A percentile compares a stretch with the other conserved stretches of the same genome.
phyloP scores from a whole-genome alignment of 2,329 filamentous ascomycete species.

The Calonectria pseudoturangicola region DNA sequence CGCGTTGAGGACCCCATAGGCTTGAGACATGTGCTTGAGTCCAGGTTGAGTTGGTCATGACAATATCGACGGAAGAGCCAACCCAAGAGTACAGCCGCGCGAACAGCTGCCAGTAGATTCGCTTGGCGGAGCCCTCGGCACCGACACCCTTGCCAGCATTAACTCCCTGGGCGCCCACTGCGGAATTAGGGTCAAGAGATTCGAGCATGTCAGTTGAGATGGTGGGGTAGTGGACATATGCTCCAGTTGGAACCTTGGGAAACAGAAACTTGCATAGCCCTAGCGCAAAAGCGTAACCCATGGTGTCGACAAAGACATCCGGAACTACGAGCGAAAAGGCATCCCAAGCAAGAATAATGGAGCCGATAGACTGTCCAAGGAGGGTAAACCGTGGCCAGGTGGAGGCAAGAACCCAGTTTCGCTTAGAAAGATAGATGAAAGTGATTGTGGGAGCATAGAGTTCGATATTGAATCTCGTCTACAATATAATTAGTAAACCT shows the following conservation, averaged over 20 bases:
- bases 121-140: slow-evolving; percentile 81
- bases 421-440: slow-evolving; percentile 93
- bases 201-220: slow-evolving; percentile 98
- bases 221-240: slow-evolving; percentile 98
- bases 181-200: slow-evolving; percentile 80
- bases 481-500: slow-evolving; percentile 44
- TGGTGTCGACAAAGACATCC: slow-evolving; percentile 96
- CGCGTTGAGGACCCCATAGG: slow-evolving; percentile 82
- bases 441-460: slow-evolving; percentile 88
- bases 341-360: slow-evolving; percentile 90
- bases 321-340: slow-evolving; percentile 94
- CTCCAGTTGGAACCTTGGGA: slow-evolving; percentile 85
- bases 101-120: slow-evolving; percentile 90
- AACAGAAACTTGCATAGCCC: slow-evolving; percentile 90
- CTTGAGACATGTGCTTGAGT: slow-evolving; percentile 88
- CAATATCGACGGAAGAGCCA: slow-evolving; percentile 89
- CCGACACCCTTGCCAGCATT: slow-evolving; percentile 90
- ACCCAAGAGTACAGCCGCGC: slow-evolving; percentile 88
- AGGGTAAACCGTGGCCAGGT: slow-evolving; percentile 96
- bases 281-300: slow-evolving; percentile 96
- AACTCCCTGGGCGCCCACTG: slow-evolving; percentile 79
- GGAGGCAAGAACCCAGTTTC: slow-evolving; percentile 88
- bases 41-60: slow-evolving; percentile 99
- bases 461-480: slow-evolving; percentile 93
- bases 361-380: slow-evolving; percentile 94